Percentiles rank a stretch among this genome's conserved stretches.
phyloP scores from a whole-genome alignment of 75 land plant species.

The Picea sitchensis region DNA sequence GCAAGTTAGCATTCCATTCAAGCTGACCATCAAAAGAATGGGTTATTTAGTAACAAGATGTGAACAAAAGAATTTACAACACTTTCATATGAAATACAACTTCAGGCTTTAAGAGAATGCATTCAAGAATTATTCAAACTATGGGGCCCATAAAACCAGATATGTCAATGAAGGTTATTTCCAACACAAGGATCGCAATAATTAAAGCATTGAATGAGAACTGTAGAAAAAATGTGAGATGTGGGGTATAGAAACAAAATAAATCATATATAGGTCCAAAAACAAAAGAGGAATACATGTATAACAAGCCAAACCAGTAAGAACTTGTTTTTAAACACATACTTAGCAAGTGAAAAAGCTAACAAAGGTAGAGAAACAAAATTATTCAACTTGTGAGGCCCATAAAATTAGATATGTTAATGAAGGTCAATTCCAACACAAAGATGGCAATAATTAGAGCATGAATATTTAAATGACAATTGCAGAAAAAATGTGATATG shows the following conservation, averaged over 20 bases:
- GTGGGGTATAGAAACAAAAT: too few species aligned
- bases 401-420: background rate
- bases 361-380: too few species aligned
- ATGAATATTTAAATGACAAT: too few species aligned
- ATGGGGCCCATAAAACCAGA: background rate
- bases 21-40: background rate
- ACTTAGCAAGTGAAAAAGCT: too few species aligned
- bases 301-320: too few species aligned
- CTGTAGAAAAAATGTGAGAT: too few species aligned
- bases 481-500: too few species aligned
- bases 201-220: too few species aligned
- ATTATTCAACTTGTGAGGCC: background rate
- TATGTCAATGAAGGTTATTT: background rate
- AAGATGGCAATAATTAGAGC: too few species aligned
- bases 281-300: too few species aligned
- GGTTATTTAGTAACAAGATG: background rate
- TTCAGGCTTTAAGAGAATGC: background rate
- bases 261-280: too few species aligned
- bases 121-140: background rate
- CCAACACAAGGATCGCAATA: background rate
- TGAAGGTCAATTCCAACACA: background rate
- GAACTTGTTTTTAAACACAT: too few species aligned
- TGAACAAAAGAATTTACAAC: background rate
- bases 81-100: background rate
- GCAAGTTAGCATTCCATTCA: background rate